Conservation (phyloP, 768 basidiomycete genomes). For the Candolleomyces aberdarensis region DNA sequence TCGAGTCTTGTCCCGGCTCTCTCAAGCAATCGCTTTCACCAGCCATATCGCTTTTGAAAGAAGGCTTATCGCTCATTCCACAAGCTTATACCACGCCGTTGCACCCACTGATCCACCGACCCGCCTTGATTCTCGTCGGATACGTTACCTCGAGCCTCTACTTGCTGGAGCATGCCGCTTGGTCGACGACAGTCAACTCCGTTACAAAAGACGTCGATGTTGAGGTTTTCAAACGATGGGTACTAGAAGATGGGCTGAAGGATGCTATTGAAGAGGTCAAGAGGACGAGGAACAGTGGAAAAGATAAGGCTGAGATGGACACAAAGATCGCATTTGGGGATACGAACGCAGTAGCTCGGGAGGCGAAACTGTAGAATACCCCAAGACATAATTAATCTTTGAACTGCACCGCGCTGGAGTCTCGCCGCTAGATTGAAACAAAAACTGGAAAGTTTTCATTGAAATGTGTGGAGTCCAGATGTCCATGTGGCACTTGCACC, state of each 20-base stretch:
- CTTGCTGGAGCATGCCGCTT: slow-evolving; percentile 68
- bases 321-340: slow-evolving; percentile 34
- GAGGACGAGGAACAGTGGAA: slow-evolving; percentile 20
- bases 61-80: slow-evolving; percentile 38
- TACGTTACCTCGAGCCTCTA: slow-evolving; percentile 50
- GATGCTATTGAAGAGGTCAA: slow-evolving; percentile 35
- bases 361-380: neutral
- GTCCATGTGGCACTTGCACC: too few relatives aligned
- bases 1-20: slow-evolving; percentile 38
- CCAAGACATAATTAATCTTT: neutral
- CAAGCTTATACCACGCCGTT: slow-evolving; percentile 38
- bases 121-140: slow-evolving; percentile 58
- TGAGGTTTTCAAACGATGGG: slow-evolving; percentile 53
- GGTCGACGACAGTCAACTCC: slow-evolving; percentile 39
- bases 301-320: slow-evolving; percentile 24
- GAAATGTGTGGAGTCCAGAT: too few relatives aligned
- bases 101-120: slow-evolving; percentile 49
- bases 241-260: slow-evolving; percentile 41
- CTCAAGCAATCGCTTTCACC: slow-evolving; percentile 26
- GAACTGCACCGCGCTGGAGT: neutral
- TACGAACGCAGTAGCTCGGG: neutral
- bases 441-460: too few relatives aligned
- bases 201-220: slow-evolving; percentile 37
- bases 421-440: too few relatives aligned
- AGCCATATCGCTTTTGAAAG: slow-evolving; percentile 30